A percentile compares a stretch with the other conserved stretches of the same genome.
phyloP scores from a whole-genome alignment of 805 yeast species.

The Hanseniaspora lindneri region DNA sequence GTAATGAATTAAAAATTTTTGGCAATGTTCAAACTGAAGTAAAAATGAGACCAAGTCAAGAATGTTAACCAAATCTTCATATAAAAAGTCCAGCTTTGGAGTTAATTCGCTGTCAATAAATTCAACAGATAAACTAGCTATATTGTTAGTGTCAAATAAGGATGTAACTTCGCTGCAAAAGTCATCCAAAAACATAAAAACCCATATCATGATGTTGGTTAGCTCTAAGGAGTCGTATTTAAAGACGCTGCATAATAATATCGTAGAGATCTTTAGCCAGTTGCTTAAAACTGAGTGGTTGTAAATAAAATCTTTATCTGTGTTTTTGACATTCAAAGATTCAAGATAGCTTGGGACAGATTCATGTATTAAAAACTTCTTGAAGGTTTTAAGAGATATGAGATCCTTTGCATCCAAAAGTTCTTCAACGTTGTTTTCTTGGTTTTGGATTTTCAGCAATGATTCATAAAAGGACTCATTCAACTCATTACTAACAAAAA shows the following conservation, averaged over 20 bases:
- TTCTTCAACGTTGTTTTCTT: not conserved
- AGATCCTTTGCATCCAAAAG: conserved; percentile 2
- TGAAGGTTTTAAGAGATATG: not conserved
- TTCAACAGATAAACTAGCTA: conserved; percentile 9
- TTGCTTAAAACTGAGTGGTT: conserved; percentile 17
- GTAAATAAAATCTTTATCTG: not conserved
- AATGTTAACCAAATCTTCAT: conserved; percentile 24
- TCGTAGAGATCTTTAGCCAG: conserved; percentile 23
- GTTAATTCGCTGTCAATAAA: conserved; percentile 18
- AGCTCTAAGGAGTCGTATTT: conserved; percentile 31
- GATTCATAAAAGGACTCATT: not conserved
- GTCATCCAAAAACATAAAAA: conserved; percentile 26
- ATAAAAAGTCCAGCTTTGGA: conserved; percentile 18
- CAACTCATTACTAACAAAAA: not conserved
- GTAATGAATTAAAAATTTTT: conserved; percentile 30
- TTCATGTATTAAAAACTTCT: conserved; percentile 12
- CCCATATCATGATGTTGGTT: conserved; percentile 33
- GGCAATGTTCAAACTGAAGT: conserved; percentile 29
- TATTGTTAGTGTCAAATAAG: conserved; percentile 22
- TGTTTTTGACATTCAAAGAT: not conserved
- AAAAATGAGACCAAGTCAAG: conserved; percentile 30
- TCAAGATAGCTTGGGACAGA: conserved; percentile 9
- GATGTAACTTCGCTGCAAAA: conserved; percentile 19
- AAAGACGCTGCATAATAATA: conserved; percentile 30
- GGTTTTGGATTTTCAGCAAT: not conserved